Conservation (phyloP, 352 stramenopile genomes). For the Ochromonadaceae sp. region DNA sequence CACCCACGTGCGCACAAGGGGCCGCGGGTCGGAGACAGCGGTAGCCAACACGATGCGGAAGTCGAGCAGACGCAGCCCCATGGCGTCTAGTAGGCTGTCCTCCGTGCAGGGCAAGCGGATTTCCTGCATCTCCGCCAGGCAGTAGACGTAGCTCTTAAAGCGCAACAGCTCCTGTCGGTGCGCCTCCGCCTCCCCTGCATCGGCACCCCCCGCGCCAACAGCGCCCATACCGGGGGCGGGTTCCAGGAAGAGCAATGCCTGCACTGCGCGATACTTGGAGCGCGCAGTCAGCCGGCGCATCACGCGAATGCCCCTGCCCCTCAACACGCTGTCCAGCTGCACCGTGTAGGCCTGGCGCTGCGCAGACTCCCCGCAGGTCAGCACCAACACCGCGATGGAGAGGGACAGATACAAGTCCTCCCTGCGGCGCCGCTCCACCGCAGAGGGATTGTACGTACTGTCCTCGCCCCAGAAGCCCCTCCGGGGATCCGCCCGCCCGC, state of each 20-base stretch:
- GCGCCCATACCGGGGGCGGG: too few relatives aligned
- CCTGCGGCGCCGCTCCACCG: neutral
- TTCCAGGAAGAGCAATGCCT: neutral
- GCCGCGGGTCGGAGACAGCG: neutral
- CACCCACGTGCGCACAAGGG: slow-evolving; percentile 3
- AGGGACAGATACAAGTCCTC: neutral
- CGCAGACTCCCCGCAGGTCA: neutral
- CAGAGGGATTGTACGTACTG: neutral
- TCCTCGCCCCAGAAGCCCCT: neutral
- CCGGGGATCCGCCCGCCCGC: neutral
- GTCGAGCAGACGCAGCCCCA: neutral
- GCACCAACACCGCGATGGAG: neutral
- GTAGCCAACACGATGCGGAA: too few relatives aligned
- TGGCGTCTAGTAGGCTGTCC: neutral
- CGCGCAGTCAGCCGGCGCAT: neutral
- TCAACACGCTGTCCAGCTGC: neutral
- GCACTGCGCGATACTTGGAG: neutral
- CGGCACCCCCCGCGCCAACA: too few relatives aligned
- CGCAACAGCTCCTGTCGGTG: neutral
- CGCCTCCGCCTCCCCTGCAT: too few relatives aligned
- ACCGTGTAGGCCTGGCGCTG: neutral
- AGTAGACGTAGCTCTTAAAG: neutral
- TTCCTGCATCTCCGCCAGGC: slow-evolving; percentile 5
- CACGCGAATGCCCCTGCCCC: neutral
- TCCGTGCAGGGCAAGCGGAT: neutral